phyloP scores from a whole-genome alignment of 2,329 filamentous ascomycete genomes.

The Calonectria pseudoreteaudii region DNA sequence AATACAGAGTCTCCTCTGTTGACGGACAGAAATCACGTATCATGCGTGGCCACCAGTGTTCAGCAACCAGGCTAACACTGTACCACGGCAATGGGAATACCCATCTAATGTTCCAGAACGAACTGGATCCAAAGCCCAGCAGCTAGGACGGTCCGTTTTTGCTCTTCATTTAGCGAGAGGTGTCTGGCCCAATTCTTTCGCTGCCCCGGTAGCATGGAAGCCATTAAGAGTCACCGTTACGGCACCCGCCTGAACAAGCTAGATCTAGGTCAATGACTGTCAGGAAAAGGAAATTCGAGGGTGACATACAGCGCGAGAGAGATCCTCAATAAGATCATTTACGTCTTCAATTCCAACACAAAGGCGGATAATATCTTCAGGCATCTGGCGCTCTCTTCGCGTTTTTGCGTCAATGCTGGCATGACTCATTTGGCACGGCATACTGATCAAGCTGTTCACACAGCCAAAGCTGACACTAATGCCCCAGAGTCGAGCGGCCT shows the following conservation, averaged over 20 bases:
- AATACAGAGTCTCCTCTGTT: background rate
- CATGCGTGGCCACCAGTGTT: background rate
- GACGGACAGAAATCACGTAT: background rate
- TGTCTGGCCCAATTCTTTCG: slow-evolving; percentile 48
- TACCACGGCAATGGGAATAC: background rate
- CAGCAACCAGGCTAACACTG: background rate
- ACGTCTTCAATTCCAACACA: slow-evolving; percentile 97
- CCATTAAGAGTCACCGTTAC: slow-evolving; percentile 88
- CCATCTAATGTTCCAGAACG: background rate
- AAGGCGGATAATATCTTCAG: slow-evolving; percentile 94
- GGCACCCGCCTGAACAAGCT: slow-evolving; percentile 94
- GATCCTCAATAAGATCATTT: slow-evolving; percentile 91
- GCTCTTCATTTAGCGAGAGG: slow-evolving; percentile 39
- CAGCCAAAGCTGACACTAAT: slow-evolving; percentile 98
- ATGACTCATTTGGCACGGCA: slow-evolving; percentile 99
- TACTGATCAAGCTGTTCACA: slow-evolving; percentile 98
- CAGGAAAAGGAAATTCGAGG: background rate
- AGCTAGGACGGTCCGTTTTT: background rate
- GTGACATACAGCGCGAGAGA: slow-evolving; percentile 85
- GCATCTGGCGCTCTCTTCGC: slow-evolving; percentile 87
- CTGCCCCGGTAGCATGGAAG: slow-evolving; percentile 72
- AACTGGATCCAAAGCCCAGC: background rate
- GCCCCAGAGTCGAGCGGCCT: slow-evolving; percentile 89
- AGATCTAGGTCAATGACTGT: slow-evolving; percentile 39
- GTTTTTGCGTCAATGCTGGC: slow-evolving; percentile 98